A percentile compares a stretch with the other conserved stretches of the same genome.
Conservation (phyloP, 768 basidiomycete species). For the Phylloporus sp. region DNA sequence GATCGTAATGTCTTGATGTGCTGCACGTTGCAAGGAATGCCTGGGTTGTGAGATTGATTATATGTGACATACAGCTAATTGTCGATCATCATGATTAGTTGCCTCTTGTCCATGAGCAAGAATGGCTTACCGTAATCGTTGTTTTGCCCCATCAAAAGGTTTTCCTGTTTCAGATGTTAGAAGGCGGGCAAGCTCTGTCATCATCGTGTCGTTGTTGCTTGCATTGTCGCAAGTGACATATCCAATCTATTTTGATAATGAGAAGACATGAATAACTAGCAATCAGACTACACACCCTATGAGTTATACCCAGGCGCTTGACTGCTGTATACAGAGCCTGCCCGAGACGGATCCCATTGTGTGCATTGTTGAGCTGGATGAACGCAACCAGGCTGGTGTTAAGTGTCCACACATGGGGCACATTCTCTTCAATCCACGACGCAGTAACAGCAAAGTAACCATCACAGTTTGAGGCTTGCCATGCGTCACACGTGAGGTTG, state of each 20-base stretch:
- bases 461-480: conserved; percentile 38
- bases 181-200: background rate
- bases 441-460: conserved; percentile 37
- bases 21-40: background rate
- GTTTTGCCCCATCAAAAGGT: background rate
- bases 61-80: conserved; percentile 2
- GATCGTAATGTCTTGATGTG: conserved; percentile 1
- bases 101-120: too few species aligned
- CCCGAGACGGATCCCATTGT: conserved; percentile 26
- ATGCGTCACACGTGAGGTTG: conserved; percentile 38
- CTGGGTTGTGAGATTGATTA: conserved; percentile 2
- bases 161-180: conserved; percentile 14
- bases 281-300: conserved; percentile 25
- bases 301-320: conserved; percentile 23
- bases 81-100: background rate
- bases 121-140: background rate
- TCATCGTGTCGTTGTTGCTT: conserved; percentile 6
- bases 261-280: conserved; percentile 13
- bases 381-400: conserved; percentile 31
- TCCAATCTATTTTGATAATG: conserved; percentile 24
- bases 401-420: conserved; percentile 23
- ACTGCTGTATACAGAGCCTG: conserved; percentile 36
- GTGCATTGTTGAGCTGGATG: too few species aligned
- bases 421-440: too few species aligned
- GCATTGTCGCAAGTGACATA: conserved; percentile 30